Base-by-base conservation (phyloP, 345 rosid genomes). In the Barbarea vulgaris region DNA sequence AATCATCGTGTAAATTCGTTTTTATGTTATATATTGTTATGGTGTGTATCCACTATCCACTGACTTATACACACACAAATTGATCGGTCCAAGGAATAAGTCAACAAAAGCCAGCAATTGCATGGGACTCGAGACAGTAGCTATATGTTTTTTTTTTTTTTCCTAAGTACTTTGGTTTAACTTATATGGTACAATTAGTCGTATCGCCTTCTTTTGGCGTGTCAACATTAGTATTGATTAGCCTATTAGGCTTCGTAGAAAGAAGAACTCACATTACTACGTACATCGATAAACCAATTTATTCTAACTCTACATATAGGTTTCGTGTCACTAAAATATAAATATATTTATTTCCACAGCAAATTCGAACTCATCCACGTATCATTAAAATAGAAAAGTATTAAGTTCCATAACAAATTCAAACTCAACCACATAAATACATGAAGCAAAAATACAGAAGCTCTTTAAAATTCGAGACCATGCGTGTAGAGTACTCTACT, bases 71-170 rank as follows among this genome's bases (percentile, higher is more conserved):
- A 21, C 42, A 42, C 13, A 31, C 36, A 48, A 58, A n/a, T 52
- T 76, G 74, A 69, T 57, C 50, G 17, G 79, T 76, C 75, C 31
- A 69, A 44, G 59, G 13, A 48, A 62, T 62, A 69, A 77, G 80
- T 77, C 80, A 77, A 65, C 52, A 60, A 54, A 62, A 69, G 39
- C 36, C 47, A 68, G 28, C 48, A 54, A 56, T 55, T 70, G 80
- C 76, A 77, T 77, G 76, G 80, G 76, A 70, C 80, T 77, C 80
- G 80, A 77, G 80, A 64, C 72, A 70, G 46, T 70, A 77, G 76
- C 72, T 57, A 21, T 4, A 2, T 28, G 12, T 50, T 30, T 14
- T 17, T 39, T 22, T n/a, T n/a, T 3, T 8, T 4, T 18, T 48
- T 9, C 9, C 19, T 14, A 52, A 30, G 33, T 52, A 60, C 31